Conservation (phyloP, 257 asterid genomes). For the Nicotiana obtusifolia region DNA sequence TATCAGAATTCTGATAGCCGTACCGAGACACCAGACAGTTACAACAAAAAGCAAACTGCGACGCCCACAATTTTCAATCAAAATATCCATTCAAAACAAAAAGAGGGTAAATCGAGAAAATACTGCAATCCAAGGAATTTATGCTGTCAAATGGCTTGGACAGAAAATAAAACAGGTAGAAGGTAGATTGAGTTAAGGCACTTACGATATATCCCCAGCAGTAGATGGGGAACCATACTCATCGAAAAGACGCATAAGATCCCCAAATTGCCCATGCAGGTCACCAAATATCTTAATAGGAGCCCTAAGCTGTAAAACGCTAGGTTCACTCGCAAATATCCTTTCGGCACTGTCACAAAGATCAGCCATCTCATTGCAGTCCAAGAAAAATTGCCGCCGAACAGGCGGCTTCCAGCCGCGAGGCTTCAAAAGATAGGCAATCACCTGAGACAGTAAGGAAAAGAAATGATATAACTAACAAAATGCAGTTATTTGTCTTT, state of each 20-base stretch:
- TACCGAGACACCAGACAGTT: neutral
- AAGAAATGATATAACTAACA: neutral
- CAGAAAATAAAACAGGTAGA: neutral
- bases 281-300: slow-evolving; percentile 98
- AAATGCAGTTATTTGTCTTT: neutral
- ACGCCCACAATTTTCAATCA: neutral
- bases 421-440: slow-evolving; percentile 87
- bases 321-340: slow-evolving; percentile 86
- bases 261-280: slow-evolving; percentile 99
- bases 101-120: neutral
- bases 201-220: slow-evolving; percentile 99
- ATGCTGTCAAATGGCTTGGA: neutral
- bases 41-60: neutral
- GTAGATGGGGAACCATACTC: slow-evolving; percentile 99
- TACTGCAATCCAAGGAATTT: neutral
- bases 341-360: slow-evolving; percentile 97
- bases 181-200: neutral
- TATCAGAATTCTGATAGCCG: neutral
- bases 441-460: slow-evolving; percentile 45
- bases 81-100: neutral
- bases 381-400: slow-evolving; percentile 94
- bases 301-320: slow-evolving; percentile 89
- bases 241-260: slow-evolving; percentile 96
- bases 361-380: slow-evolving; percentile 97
- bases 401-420: slow-evolving; percentile 99